Evolutionary conservation across 2,329 filamentous ascomycete species (phyloP), one percentile per base, ranked within the genome.

Genomic region (Hypomyces perniciosus): DNA sequence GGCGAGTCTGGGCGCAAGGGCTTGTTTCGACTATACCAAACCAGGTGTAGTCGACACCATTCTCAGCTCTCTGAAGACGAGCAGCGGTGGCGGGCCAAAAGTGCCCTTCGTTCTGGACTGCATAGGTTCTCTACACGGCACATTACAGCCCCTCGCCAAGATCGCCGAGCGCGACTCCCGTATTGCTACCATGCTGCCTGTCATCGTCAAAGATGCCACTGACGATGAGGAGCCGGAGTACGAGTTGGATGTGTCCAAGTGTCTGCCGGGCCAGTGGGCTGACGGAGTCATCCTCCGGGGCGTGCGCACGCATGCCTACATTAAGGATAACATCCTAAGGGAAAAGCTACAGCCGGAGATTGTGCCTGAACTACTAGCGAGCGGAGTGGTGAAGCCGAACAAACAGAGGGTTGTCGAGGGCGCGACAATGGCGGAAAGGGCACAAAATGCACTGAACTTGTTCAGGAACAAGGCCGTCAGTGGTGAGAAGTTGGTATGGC

Each of bases 161-260:
- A 66, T 85, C 27, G 79, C 77, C 0, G 64, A 71, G 52, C 61
- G 48, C 1, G 78, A 78, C 0, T 65, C 71, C 4, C 78, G 65
- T 27, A 78, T 85, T 0, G 82, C 80, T 0, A 65, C 84, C 12
- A 72, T 85, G 65, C 63, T 86, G 5, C 82, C 82, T 0, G 74
- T 84, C 12, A 79, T 85, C 51, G 56, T 81, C 41, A 71, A 65
- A 40, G 76, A 82, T 54, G 73, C 80, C 0, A 73, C 68, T 0
- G 68, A 72, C 4, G 68, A 66, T 1, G 64, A 72, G 20, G 67
- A 63, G 51, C 80, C 81, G 0, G 69, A 75, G 54, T 84, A 81
- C 50, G 69, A 70, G 34, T 79, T 81, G 76, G 76, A 81, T 45
- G 73, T 73, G 1, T 42, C 56, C n/a, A 65, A 64, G 6, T 68